These are phyloP conservation scores for Aspergillus ostianus DNA, from an alignment of 495 filamentous ascomycete species.

Conservation along the genomic window DNA sequence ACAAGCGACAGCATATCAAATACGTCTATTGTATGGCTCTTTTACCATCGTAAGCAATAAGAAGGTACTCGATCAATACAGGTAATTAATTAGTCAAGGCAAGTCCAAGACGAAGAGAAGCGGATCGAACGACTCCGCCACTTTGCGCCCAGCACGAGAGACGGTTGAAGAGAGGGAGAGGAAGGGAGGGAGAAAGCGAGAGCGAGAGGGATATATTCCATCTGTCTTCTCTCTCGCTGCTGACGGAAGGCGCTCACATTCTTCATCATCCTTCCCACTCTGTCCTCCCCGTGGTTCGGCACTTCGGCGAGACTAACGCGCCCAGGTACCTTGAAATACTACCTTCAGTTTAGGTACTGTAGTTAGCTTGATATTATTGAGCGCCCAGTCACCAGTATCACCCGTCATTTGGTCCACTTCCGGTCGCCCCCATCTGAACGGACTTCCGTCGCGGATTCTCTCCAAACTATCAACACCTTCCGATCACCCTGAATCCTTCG, in stretches of 20 bases:
- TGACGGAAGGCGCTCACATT: no score
- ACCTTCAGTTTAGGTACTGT: no score
- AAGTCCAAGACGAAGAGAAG: constrained; percentile 1
- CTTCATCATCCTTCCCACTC: no score
- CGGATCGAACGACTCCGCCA: constrained; percentile 6
- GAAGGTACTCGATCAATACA: background rate
- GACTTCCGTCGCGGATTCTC: constrained; percentile 13
- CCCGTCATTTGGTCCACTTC: constrained; percentile 32
- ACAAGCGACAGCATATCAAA: no score
- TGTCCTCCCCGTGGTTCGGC: background rate
- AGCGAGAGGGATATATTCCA: no score
- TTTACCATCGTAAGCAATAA: background rate
- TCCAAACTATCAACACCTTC: constrained; percentile 21
- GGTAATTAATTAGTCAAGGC: background rate
- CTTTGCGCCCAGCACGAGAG: background rate
- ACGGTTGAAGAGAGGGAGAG: background rate
- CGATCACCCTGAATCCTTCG: constrained; percentile 7
- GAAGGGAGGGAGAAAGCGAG: no score
- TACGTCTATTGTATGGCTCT: no score
- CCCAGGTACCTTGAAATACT: background rate
- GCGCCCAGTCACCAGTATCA: background rate
- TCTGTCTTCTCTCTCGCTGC: no score
- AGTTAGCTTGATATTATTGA: background rate
- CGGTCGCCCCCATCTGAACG: constrained; percentile 31
- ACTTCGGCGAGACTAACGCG: background rate